Base-by-base conservation (phyloP, 805 yeast genomes). In the Yarrowia phangngaensis region DNA sequence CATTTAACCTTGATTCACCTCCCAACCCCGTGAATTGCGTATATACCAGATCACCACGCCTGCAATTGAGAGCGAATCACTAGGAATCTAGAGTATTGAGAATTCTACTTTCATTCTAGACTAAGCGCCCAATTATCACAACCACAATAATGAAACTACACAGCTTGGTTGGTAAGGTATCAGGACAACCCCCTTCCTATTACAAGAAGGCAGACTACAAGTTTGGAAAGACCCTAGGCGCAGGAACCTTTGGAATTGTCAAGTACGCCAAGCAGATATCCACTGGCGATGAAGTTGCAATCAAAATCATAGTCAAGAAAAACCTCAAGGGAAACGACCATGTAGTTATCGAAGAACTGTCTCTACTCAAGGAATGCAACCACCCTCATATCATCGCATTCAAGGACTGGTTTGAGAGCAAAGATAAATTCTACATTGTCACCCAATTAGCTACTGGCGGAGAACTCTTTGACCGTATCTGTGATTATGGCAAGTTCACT, bases 381-480 rank as follows among this genome's bases (percentile, higher is more conserved):
- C 95, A 89, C 64, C 88, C 88, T 1, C 84, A 90, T 65, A 88
- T 90, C 57, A 95, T 90, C n/a, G 78, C 80, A 28, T 82, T 90
- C 62, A 73, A 81, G 46, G 96, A 88, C 63, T 90, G 95, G 90
- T 90, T 90, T 63, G 97, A 90, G 68, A 78, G 87, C 20, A 83
- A 78, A 64, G 95, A 88, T 58, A 90, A 90, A 68, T 88, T 85
- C 65, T 90, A 86, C 62, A 82, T 90, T 52, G 96, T 87, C 14
- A 90, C 97, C 2, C 95, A 90, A 64, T 70, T 90, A 60, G 97
- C 97, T 17, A 82, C 88, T 2, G 98, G 98, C 22, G 98, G 98
- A 43, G 98, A 90, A 64, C 69, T 90, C 51, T 90, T 90, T 61
- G 96, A 89, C 54, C 70, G 97, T 48, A 87, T 90, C 54, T 74